phyloP scores from a whole-genome alignment of 306 rosid species.

The Potentilla sterilis region DNA sequence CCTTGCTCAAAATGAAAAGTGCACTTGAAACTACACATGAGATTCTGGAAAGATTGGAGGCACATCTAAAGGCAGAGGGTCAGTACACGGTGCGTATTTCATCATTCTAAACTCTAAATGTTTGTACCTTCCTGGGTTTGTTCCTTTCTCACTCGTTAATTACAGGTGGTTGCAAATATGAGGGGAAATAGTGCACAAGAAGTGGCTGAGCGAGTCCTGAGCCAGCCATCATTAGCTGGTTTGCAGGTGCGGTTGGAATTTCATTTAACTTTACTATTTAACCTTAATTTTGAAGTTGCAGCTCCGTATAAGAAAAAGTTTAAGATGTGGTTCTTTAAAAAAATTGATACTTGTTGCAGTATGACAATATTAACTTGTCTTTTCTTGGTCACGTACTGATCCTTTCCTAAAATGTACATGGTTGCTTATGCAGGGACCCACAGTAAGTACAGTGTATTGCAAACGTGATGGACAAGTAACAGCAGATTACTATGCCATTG shows the following conservation, averaged over 20 bases:
- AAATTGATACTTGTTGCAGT: background rate
- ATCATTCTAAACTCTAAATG: background rate
- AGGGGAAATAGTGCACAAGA: conserved; percentile 87
- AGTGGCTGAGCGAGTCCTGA: conserved; percentile 84
- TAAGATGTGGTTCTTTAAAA: background rate
- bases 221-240: conserved; percentile 77
- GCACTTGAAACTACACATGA: conserved; percentile 81
- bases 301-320: background rate
- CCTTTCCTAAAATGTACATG: conserved; percentile 2
- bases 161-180: conserved; percentile 92
- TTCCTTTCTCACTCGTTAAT: conserved; percentile 3
- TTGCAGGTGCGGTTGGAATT: conserved; percentile 66
- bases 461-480: conserved; percentile 60
- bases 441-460: conserved; percentile 79
- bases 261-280: background rate
- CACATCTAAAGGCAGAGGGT: conserved; percentile 75
- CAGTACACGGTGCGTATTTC: conserved; percentile 69
- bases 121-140: conserved; percentile 12
- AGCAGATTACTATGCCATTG: conserved; percentile 80
- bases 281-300: background rate
- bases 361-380: no score
- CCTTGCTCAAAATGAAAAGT: conserved; percentile 70
- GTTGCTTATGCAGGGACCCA: conserved; percentile 76
- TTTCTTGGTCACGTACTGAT: background rate
- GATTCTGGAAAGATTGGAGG: conserved; percentile 93